A percentile compares a stretch with the other conserved stretches of the same genome.
These are phyloP conservation scores for Aureobasidium vineae DNA, from an alignment of 2,329 filamentous ascomycete species.

Conservation along the genomic window DNA sequence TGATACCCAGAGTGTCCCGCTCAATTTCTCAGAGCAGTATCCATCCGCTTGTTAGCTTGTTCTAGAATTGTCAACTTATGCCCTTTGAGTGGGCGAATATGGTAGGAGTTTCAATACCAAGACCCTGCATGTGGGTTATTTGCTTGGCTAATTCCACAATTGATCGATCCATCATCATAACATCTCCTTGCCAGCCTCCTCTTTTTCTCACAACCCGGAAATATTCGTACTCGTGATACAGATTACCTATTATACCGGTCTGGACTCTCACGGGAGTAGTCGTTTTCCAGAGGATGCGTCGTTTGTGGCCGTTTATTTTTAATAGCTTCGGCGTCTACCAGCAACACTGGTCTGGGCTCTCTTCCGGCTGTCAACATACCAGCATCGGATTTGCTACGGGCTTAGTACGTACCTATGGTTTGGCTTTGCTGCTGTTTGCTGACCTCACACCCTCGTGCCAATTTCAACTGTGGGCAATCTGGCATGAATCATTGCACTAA, in stretches of 20 bases:
- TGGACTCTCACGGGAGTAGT: neutral
- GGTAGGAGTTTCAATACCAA: neutral
- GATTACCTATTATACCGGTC: neutral
- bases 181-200: neutral
- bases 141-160: neutral
- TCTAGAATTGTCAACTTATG: neutral
- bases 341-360: neutral
- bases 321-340: slow-evolving; percentile 22
- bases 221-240: neutral
- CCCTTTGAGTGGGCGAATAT: neutral
- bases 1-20: neutral
- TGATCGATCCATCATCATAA: neutral
- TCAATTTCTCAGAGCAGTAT: neutral
- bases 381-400: neutral
- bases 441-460: neutral
- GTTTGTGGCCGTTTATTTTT: slow-evolving; percentile 9
- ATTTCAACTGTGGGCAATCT: neutral
- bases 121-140: neutral
- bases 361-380: neutral
- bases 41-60: neutral
- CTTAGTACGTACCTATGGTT: neutral
- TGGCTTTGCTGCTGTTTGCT: neutral
- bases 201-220: neutral
- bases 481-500: slow-evolving; percentile 4
- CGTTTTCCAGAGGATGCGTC: neutral